Evolutionary conservation across 345 rosid genomes (phyloP).

Genomic region (Lepidium aucheri): DNA sequence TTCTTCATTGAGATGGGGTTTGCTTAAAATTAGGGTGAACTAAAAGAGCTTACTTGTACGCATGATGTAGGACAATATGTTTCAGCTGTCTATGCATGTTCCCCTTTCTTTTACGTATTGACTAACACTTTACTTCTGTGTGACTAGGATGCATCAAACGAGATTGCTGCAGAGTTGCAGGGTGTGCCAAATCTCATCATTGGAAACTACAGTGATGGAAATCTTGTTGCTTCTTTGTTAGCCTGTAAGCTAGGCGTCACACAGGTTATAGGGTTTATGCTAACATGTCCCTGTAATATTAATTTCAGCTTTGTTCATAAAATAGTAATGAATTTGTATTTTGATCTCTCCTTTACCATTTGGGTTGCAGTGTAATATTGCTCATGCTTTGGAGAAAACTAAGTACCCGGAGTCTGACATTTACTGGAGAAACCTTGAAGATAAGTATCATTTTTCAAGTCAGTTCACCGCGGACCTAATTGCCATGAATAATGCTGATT

Average conservation of each 20-base stretch:
- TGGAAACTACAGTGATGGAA: slow-evolving; percentile 56
- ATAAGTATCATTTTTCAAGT: slow-evolving; percentile 46
- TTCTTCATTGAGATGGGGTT: neutral
- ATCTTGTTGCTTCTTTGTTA: slow-evolving; percentile 47
- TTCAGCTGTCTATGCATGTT: neutral
- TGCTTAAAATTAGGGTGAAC: neutral
- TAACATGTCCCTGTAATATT: neutral
- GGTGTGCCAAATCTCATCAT: slow-evolving; percentile 46
- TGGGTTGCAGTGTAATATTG: slow-evolving; percentile 39
- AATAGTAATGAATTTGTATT: neutral
- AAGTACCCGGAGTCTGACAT: slow-evolving; percentile 52
- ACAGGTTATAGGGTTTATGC: slow-evolving; percentile 26
- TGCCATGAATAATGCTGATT: slow-evolving; percentile 55
- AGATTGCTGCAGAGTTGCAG: slow-evolving; percentile 45
- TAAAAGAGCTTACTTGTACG: neutral
- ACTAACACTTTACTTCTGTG: slow-evolving; percentile 1
- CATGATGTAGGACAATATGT: neutral
- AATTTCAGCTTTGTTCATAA: neutral
- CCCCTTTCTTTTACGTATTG: neutral
- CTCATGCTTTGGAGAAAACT: slow-evolving; percentile 55
- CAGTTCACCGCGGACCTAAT: slow-evolving; percentile 52
- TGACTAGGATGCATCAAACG: slow-evolving; percentile 44
- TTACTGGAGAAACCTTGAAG: slow-evolving; percentile 46
- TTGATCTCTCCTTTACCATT: slow-evolving; percentile 3
- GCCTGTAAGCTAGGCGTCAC: slow-evolving; percentile 44